Base-by-base conservation (phyloP, 768 basidiomycete species). In the Trametes sanguinea region DNA sequence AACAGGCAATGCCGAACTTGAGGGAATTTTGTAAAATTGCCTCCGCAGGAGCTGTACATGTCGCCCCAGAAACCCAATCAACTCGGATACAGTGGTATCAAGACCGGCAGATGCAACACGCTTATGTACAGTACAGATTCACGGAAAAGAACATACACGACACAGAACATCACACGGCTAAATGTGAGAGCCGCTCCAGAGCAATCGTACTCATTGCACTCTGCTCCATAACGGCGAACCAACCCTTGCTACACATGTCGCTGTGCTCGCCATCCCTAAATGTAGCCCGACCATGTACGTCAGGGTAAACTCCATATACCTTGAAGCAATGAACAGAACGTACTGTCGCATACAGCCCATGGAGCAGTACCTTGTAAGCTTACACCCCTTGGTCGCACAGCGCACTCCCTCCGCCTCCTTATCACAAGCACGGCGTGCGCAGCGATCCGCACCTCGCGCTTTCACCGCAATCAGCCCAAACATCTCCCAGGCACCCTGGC, bases 401-500 rank as follows among this genome's bases (percentile, higher is more conserved):
- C 11, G 27, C 48, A 22, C 17, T 10, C 48, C 48, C 10, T 27
- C 30, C 30, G 48, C 48, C 29, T 6, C 11, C 8, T 16, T n/a
- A 2, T 46, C 44, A 46, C 57, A 58, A 14, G 33, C 57, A 6
- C 47, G 35, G 2, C 35, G 47, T 10, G 47, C 33, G 37, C 57
- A 58, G 14, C 6, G 32, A 4, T 7, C 27, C 14, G 47, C 27
- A 30, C 30, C 47, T 2, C 33, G 11, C 37, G 27, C 40, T 3
- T 29, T 22, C 17, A 7, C 8, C 2, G 4, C 29, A 33, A 58
- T 33, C 22, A 30, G 11, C 1, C n/a, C 61, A 8, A 62, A 32
- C 42, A 22, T 56, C 54, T 57, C 47, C 54, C 54, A 61, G 14
- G 54, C 60, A 33, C 16, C 53, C 39, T 61, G 60, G 11, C 17